Percentiles rank a stretch among this genome's conserved stretches.
Evolutionary conservation across 192 early-diverging fungal genomes (phyloP).

Genomic region (Linnemannia schmuckeri): DNA sequence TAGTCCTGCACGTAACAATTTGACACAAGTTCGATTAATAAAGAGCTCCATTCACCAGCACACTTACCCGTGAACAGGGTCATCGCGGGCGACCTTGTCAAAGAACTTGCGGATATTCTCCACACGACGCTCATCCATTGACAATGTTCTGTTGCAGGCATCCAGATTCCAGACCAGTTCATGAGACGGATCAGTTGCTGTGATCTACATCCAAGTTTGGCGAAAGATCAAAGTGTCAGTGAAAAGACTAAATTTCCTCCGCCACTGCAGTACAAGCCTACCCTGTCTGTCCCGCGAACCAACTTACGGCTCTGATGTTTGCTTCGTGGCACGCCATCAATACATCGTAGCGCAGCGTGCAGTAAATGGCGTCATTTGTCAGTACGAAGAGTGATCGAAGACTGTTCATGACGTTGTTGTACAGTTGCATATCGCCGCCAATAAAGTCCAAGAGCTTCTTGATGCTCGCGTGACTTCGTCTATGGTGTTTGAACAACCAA

Average conservation of each 20-base stretch:
- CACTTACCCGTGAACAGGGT: slow-evolving; percentile 66
- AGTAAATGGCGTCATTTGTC: slow-evolving; percentile 53
- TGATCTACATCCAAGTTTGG: slow-evolving; percentile 49
- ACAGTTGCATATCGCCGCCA: slow-evolving; percentile 41
- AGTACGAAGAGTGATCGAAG: slow-evolving; percentile 51
- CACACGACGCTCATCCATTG: slow-evolving; percentile 67
- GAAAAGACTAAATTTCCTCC: background rate
- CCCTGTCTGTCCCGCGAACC: background rate
- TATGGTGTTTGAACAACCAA: background rate
- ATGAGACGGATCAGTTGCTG: slow-evolving; percentile 64
- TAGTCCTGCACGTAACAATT: background rate
- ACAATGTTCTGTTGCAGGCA: slow-evolving; percentile 66
- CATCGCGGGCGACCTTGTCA: slow-evolving; percentile 62
- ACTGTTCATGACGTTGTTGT: slow-evolving; percentile 50
- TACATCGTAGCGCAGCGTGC: slow-evolving; percentile 68
- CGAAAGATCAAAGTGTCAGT: background rate
- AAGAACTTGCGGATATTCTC: slow-evolving; percentile 69
- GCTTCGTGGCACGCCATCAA: slow-evolving; percentile 69
- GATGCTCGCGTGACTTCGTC: slow-evolving; percentile 57
- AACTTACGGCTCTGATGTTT: slow-evolving; percentile 60
- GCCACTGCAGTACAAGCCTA: background rate
- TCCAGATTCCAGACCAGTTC: slow-evolving; percentile 70
- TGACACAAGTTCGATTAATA: background rate
- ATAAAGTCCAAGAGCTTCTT: slow-evolving; percentile 47
- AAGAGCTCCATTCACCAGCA: background rate